Conservation (phyloP, 75 land plant genomes). For the Pseudotsuga menziesii region DNA sequence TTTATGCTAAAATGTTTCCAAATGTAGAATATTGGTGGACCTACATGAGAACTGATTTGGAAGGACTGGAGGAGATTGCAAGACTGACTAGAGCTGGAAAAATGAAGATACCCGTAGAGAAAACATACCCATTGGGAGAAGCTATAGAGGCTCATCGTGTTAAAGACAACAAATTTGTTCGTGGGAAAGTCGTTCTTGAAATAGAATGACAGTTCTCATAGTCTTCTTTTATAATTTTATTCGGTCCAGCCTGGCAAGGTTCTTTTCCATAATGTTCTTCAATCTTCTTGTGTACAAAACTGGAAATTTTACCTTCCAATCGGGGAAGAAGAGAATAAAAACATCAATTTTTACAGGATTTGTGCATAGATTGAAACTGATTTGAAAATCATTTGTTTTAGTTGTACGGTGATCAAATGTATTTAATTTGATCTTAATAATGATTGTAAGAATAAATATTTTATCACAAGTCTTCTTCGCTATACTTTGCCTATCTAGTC, state of each 20-base stretch:
- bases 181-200: constrained; percentile 81
- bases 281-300: neutral
- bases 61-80: constrained; percentile 82
- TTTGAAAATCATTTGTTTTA: no score
- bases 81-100: constrained; percentile 64
- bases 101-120: constrained; percentile 77
- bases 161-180: constrained; percentile 61
- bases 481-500: no score
- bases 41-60: constrained; percentile 87
- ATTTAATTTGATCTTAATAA: no score
- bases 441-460: no score
- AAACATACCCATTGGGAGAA: constrained; percentile 63
- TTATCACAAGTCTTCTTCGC: no score
- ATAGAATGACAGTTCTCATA: constrained; percentile 31
- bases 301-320: neutral
- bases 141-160: constrained; percentile 84
- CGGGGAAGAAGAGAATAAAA: neutral
- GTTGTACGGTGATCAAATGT: no score
- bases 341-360: neutral
- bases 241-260: neutral
- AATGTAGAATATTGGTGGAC: constrained; percentile 78
- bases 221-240: neutral
- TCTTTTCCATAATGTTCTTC: neutral
- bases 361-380: neutral
- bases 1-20: neutral